Evolutionary conservation across 192 early-diverging fungal genomes (phyloP).

Genomic region (Rhizoclosmatium globosum): DNA sequence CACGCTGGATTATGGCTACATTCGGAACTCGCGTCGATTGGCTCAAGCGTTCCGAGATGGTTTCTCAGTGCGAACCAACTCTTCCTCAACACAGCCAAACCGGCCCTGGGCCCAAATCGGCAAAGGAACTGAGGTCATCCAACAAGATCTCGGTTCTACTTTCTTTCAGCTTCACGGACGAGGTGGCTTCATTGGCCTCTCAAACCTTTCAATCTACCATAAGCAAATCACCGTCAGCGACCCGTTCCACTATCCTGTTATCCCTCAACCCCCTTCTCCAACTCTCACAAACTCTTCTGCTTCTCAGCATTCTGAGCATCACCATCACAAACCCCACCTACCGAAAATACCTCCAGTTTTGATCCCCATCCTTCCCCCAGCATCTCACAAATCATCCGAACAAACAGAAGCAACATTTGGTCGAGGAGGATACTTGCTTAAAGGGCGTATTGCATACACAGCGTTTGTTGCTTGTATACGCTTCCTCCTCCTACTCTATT

Average conservation of each 20-base stretch:
- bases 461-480: conserved; percentile 3
- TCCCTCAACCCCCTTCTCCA: background rate
- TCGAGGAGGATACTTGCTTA: conserved; percentile 10
- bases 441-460: conserved; percentile 2
- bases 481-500: background rate
- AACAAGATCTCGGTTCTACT: conserved; percentile 1
- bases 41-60: too few species aligned
- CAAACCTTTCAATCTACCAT: background rate
- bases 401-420: background rate
- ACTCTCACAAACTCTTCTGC: background rate
- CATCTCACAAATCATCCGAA: background rate
- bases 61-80: too few species aligned
- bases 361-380: background rate
- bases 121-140: conserved; percentile 12
- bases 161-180: background rate
- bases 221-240: conserved; percentile 21
- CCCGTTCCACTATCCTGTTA: conserved; percentile 21
- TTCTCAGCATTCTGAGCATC: background rate
- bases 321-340: background rate
- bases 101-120: conserved; percentile 31
- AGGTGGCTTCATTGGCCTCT: conserved; percentile 1
- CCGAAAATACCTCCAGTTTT: conserved; percentile 3
- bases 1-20: too few species aligned
- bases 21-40: too few species aligned
- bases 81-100: background rate